A percentile compares a stretch with the other conserved stretches of the same genome.
These are phyloP conservation scores for Phalaenopsis aphrodite DNA, from an alignment of 106 monocot genomes.

Conservation along the genomic window DNA sequence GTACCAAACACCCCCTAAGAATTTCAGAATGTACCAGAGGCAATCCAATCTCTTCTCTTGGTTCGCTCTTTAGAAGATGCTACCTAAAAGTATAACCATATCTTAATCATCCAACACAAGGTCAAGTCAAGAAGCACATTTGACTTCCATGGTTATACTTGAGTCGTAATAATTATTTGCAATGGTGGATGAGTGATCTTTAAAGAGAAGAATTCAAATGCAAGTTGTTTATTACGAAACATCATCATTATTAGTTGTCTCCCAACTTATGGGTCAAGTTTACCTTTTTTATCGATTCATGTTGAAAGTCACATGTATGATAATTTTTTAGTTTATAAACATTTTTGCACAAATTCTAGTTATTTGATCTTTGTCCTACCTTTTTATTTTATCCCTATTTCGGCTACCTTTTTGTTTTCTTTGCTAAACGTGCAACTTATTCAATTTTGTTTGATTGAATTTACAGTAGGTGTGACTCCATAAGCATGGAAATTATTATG, in stretches of 20 bases:
- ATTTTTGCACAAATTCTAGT: background rate
- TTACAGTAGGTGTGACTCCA: background rate
- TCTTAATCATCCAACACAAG: background rate
- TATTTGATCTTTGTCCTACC: background rate
- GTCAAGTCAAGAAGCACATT: background rate
- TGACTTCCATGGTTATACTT: background rate
- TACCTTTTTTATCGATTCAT: no score
- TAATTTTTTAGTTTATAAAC: background rate
- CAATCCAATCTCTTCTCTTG: background rate
- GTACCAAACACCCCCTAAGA: background rate
- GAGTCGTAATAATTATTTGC: background rate
- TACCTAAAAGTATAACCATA: background rate
- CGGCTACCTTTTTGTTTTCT: background rate
- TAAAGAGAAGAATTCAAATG: background rate
- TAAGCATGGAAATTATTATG: background rate
- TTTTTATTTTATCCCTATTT: background rate
- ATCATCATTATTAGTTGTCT: background rate
- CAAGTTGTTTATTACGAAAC: background rate
- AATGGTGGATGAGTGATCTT: background rate
- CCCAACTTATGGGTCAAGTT: background rate
- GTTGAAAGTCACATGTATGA: no score
- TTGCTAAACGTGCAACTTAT: background rate
- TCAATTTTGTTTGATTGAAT: background rate
- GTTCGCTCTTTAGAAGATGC: background rate
- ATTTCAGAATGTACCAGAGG: background rate